Evolutionary conservation across 495 filamentous ascomycete genomes (phyloP).

Genomic region (Tuber calosporum): DNA sequence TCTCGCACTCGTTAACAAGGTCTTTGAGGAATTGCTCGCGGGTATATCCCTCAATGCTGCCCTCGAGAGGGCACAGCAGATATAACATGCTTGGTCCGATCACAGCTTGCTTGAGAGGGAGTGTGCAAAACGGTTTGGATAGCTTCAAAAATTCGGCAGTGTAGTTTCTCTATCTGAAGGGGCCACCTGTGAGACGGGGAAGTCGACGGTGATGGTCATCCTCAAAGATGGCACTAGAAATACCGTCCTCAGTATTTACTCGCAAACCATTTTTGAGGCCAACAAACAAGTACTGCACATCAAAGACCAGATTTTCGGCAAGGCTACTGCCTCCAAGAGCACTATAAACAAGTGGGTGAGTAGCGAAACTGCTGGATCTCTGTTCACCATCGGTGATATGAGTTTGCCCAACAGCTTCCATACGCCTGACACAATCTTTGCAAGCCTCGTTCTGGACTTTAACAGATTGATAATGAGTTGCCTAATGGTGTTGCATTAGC

Average conservation of each 20-base stretch:
- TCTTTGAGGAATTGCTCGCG: constrained; percentile 44
- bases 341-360: constrained; percentile 45
- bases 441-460: constrained; percentile 45
- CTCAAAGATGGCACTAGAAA: constrained; percentile 45
- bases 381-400: constrained; percentile 47
- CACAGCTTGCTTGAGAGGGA: constrained; percentile 45
- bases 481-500: constrained; percentile 4
- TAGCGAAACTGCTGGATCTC: constrained; percentile 45
- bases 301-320: constrained; percentile 42
- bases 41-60: constrained; percentile 43
- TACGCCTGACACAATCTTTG: constrained; percentile 44
- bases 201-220: constrained; percentile 46
- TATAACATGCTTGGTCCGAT: constrained; percentile 48
- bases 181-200: constrained; percentile 43
- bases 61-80: constrained; percentile 46
- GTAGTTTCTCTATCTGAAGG: constrained; percentile 46
- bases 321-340: constrained; percentile 45
- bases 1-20: constrained; percentile 47
- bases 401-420: constrained; percentile 43
- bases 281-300: constrained; percentile 45
- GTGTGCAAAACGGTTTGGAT: constrained; percentile 40
- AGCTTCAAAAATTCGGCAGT: constrained; percentile 45
- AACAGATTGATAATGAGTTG: constrained; percentile 34
- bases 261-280: not conserved
- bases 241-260: constrained; percentile 2